These are phyloP conservation scores for Fusarium nelsonii DNA, from an alignment of 2,329 filamentous ascomycete species.

Conservation along the genomic window DNA sequence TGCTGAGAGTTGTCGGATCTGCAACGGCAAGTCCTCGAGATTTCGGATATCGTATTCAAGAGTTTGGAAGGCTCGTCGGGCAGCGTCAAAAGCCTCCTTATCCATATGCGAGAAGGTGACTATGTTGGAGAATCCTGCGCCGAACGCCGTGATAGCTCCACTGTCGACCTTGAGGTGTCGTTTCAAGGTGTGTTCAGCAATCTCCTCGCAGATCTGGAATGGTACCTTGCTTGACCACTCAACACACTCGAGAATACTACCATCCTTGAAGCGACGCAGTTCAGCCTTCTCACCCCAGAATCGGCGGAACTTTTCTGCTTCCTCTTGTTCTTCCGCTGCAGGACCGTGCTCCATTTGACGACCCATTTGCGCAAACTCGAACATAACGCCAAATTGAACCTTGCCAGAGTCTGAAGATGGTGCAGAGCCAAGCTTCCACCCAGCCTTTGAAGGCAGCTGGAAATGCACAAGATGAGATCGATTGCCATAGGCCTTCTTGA, in stretches of 20 bases:
- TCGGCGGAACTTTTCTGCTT: conserved; percentile 82
- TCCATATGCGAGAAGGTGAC: conserved; percentile 62
- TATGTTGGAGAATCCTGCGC: conserved; percentile 63
- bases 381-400: conserved; percentile 75
- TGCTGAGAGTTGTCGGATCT: conserved; percentile 82
- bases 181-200: conserved; percentile 77
- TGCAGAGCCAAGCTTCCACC: conserved; percentile 49
- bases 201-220: conserved; percentile 80
- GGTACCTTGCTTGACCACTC: conserved; percentile 80
- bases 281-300: conserved; percentile 98
- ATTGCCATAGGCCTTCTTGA: conserved; percentile 80
- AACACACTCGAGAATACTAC: conserved; percentile 91
- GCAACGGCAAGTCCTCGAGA: conserved; percentile 87
- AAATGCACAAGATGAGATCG: conserved; percentile 77
- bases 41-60: conserved; percentile 82
- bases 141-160: conserved; percentile 65
- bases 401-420: conserved; percentile 47
- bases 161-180: conserved; percentile 74
- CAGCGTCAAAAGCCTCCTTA: conserved; percentile 72
- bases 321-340: conserved; percentile 84
- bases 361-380: conserved; percentile 78
- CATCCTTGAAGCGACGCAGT: conserved; percentile 93
- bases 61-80: conserved; percentile 76
- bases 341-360: conserved; percentile 91
- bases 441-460: conserved; percentile 52